These are phyloP conservation scores for Cytospora schulzeri DNA, from an alignment of 2,329 filamentous ascomycete species.

Conservation along the genomic window DNA sequence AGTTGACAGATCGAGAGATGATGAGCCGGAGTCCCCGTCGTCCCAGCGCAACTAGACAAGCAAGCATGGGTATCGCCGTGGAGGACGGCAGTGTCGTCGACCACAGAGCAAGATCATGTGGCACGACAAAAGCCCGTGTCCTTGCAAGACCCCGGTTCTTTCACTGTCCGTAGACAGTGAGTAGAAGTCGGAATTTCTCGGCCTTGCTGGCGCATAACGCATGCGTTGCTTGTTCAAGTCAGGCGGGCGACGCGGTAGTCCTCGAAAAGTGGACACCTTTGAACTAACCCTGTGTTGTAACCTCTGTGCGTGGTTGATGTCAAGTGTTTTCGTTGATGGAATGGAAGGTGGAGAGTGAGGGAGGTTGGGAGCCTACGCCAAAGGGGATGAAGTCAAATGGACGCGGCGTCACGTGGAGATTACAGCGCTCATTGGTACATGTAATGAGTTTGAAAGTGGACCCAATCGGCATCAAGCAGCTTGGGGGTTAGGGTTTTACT, in stretches of 20 bases:
- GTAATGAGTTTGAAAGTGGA: not conserved
- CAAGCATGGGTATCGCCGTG: conserved; percentile 25
- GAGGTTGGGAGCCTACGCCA: not conserved
- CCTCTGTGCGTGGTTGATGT: not conserved
- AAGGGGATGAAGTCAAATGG: not conserved
- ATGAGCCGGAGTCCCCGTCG: conserved; percentile 23
- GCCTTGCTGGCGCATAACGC: conserved; percentile 25
- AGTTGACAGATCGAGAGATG: conserved; percentile 1
- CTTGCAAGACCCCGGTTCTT: conserved; percentile 27
- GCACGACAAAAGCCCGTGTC: conserved; percentile 2
- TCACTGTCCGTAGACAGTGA: conserved; percentile 19
- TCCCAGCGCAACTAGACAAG: conserved; percentile 22
- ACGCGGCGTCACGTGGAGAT: not conserved
- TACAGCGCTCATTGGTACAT: not conserved
- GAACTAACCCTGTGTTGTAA: conserved; percentile 27
- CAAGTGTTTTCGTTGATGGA: not conserved
- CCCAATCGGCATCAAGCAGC: too few relatives aligned
- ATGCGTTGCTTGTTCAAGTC: conserved; percentile 18
- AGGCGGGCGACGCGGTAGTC: conserved; percentile 26
- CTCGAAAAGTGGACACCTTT: conserved; percentile 28
- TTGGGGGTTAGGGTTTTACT: too few relatives aligned
- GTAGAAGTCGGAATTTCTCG: conserved; percentile 16
- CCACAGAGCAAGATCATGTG: conserved; percentile 27
- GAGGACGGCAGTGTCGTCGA: conserved; percentile 3
- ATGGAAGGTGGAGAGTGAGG: not conserved